phyloP scores from a whole-genome alignment of 78 protist species.

The Cavenderia fasciculata region DNA sequence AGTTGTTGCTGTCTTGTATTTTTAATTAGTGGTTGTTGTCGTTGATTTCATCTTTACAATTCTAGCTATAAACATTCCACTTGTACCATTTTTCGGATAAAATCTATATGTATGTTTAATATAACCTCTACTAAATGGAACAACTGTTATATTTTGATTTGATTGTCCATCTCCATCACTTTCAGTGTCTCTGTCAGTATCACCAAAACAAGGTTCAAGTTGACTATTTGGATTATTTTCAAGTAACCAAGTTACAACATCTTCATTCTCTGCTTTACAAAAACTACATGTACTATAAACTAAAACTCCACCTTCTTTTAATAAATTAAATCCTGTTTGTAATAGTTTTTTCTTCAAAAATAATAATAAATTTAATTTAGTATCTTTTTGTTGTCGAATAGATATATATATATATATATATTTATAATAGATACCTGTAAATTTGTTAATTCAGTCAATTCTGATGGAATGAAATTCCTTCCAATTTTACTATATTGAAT shows the following conservation, averaged over 20 bases:
- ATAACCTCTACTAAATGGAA: slow-evolving; percentile 38
- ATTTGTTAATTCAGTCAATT: slow-evolving; percentile 7
- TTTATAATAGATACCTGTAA: slow-evolving; percentile 32
- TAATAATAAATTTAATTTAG: background rate
- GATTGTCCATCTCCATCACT: background rate
- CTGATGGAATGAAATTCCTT: slow-evolving; percentile 13
- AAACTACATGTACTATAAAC: slow-evolving; percentile 86
- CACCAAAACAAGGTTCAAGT: slow-evolving; percentile 41
- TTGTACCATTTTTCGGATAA: slow-evolving; percentile 74
- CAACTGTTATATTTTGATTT: too few species aligned
- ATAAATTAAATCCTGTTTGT: slow-evolving; percentile 54
- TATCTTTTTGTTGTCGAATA: background rate
- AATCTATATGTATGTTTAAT: slow-evolving; percentile 67
- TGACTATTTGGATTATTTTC: slow-evolving; percentile 12
- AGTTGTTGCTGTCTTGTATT: too few species aligned
- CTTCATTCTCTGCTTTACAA: slow-evolving; percentile 78
- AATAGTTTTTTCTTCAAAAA: slow-evolving; percentile 72
- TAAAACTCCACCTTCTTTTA: slow-evolving; percentile 78
- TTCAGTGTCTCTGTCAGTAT: background rate
- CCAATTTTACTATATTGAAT: slow-evolving; percentile 39
- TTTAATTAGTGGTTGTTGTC: too few species aligned
- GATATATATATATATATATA: too few species aligned
- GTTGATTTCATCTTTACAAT: slow-evolving; percentile 19
- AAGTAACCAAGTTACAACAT: slow-evolving; percentile 61
- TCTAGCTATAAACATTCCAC: slow-evolving; percentile 78